Evolutionary conservation across 495 filamentous ascomycete genomes (phyloP).

Genomic region (Cercophora sp.): DNA sequence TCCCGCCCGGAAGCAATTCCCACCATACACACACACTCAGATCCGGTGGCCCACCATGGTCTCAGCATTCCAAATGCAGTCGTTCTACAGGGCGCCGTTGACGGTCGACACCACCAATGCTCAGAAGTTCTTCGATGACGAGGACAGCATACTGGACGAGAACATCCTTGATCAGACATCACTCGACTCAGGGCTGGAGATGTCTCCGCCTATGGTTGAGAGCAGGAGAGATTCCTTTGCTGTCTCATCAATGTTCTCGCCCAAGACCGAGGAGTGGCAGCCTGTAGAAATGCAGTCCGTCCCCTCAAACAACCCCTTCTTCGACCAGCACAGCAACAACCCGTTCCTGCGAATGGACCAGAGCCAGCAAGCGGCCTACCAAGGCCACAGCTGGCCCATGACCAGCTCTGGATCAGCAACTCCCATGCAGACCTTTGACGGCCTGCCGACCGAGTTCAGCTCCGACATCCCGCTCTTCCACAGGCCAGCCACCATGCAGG

Average conservation of each 20-base stretch:
- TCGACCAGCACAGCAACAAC: slow-evolving; percentile 54
- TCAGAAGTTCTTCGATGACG: slow-evolving; percentile 68
- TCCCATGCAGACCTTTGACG: slow-evolving; percentile 56
- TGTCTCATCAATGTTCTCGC: slow-evolving; percentile 63
- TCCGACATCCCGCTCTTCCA: slow-evolving; percentile 50
- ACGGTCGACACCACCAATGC: slow-evolving; percentile 57
- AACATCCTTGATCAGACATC: slow-evolving; percentile 70
- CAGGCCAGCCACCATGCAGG: slow-evolving; percentile 42
- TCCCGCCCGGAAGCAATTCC: slow-evolving; percentile 6
- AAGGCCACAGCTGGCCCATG: slow-evolving; percentile 55
- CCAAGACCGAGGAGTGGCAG: slow-evolving; percentile 71
- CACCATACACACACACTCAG: slow-evolving; percentile 14
- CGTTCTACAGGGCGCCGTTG: slow-evolving; percentile 61
- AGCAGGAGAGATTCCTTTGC: slow-evolving; percentile 71
- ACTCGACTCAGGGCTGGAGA: slow-evolving; percentile 63
- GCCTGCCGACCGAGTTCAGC: slow-evolving; percentile 61
- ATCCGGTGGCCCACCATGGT: slow-evolving; percentile 42
- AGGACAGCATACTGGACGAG: slow-evolving; percentile 80
- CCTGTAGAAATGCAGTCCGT: slow-evolving; percentile 54
- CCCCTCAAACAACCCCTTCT: slow-evolving; percentile 59
- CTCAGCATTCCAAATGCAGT: slow-evolving; percentile 50
- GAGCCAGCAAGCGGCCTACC: slow-evolving; percentile 42
- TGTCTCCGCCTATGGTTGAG: slow-evolving; percentile 61
- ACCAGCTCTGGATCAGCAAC: slow-evolving; percentile 51
- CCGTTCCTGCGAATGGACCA: slow-evolving; percentile 57